Percentiles rank a stretch among this genome's conserved stretches.
phyloP scores from a whole-genome alignment of 495 filamentous ascomycete species.

The Evernia prunastri region DNA sequence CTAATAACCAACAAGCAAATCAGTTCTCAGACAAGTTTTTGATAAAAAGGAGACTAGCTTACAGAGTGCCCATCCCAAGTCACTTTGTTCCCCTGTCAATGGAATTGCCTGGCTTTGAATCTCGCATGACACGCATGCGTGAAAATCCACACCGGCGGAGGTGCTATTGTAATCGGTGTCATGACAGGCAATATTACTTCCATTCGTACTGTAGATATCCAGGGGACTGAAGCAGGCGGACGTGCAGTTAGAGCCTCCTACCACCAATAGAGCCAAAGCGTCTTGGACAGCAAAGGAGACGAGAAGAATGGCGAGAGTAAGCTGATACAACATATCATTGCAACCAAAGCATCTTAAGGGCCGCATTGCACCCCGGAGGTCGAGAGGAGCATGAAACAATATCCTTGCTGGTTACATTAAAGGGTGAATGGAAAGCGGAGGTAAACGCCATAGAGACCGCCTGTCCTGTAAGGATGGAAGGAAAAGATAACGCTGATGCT shows the following conservation, averaged over 20 bases:
- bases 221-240: constrained; percentile 38
- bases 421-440: constrained; percentile 1
- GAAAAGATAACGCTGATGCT: not conserved
- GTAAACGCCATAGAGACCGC: constrained; percentile 6
- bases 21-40: not conserved
- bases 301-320: constrained; percentile 13
- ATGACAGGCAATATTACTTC: constrained; percentile 48
- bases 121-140: constrained; percentile 53
- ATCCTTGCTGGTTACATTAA: constrained; percentile 14
- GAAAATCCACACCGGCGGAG: constrained; percentile 43
- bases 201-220: constrained; percentile 41
- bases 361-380: constrained; percentile 14
- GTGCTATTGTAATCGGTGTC: constrained; percentile 44
- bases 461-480: not conserved
- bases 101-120: constrained; percentile 49
- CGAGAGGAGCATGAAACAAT: constrained; percentile 9
- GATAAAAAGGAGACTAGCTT: constrained; percentile 23
- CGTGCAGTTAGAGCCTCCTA: constrained; percentile 49
- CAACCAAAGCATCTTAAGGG: not conserved
- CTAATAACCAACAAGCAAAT: constrained; percentile 24
- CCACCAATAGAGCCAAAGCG: constrained; percentile 32
- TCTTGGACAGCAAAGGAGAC: constrained; percentile 5
- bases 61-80: constrained; percentile 58
- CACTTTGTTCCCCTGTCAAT: constrained; percentile 41
- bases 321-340: constrained; percentile 8